phyloP scores from a whole-genome alignment of 2,329 filamentous ascomycete genomes.

The Microcyclospora tardicrescens region DNA sequence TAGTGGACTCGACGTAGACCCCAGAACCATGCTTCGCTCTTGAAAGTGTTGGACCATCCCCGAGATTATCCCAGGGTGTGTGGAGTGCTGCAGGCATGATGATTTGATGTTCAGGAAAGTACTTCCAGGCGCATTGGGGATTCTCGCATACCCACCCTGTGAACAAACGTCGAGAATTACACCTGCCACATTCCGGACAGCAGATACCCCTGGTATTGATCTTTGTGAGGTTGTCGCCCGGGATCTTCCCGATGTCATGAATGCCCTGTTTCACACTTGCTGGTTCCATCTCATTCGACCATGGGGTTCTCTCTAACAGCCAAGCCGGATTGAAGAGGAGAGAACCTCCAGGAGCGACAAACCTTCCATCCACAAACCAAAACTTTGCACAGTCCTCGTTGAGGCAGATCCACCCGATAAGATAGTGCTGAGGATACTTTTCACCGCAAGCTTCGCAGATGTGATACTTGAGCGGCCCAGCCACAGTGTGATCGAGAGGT shows the following conservation, averaged over 20 bases:
- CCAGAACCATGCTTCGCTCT: conserved; percentile 17
- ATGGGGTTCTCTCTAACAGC: conserved; percentile 39
- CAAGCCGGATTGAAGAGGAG: conserved; percentile 46
- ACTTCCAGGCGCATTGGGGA: conserved; percentile 33
- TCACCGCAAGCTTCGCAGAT: conserved; percentile 21
- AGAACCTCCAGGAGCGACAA: conserved; percentile 13
- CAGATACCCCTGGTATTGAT: conserved; percentile 50
- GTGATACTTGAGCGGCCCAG: conserved; percentile 19
- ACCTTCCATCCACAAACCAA: conserved; percentile 35
- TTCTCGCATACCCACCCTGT: conserved; percentile 48
- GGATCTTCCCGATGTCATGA: conserved; percentile 24
- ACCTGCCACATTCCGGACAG: conserved; percentile 51
- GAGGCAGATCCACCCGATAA: conserved; percentile 47
- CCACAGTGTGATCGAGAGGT: background rate
- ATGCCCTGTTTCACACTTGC: conserved; percentile 30
- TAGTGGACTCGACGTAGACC: conserved; percentile 22
- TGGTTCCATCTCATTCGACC: conserved; percentile 25
- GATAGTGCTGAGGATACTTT: conserved; percentile 27
- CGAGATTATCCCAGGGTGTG: conserved; percentile 16
- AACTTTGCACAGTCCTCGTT: conserved; percentile 39
- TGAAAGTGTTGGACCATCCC: conserved; percentile 16
- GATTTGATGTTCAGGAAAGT: conserved; percentile 13
- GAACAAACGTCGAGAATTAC: conserved; percentile 50
- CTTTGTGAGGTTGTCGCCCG: conserved; percentile 37
- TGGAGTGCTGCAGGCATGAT: conserved; percentile 14